phyloP scores from a whole-genome alignment of 2,329 filamentous ascomycete species.

The Ceratocystis harringtonii region DNA sequence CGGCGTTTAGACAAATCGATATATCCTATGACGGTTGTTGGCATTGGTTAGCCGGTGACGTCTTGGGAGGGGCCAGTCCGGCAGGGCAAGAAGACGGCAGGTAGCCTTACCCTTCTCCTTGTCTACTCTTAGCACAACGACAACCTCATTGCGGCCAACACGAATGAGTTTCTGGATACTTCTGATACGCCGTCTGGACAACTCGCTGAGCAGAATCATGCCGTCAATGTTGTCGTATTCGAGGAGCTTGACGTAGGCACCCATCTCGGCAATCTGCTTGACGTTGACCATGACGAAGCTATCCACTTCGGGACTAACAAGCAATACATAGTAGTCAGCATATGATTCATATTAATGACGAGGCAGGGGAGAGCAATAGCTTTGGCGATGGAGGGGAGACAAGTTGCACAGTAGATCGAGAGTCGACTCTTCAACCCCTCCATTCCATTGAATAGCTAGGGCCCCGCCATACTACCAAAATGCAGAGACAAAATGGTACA shows the following conservation, averaged over 20 bases:
- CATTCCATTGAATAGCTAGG: slow-evolving; percentile 22
- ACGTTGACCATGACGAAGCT: slow-evolving; percentile 99
- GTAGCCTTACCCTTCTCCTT: slow-evolving; percentile 71
- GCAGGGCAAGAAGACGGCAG: neutral
- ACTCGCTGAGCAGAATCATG: slow-evolving; percentile 97
- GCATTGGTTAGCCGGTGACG: neutral
- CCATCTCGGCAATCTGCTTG: slow-evolving; percentile 99
- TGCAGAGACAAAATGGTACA: slow-evolving; percentile 17
- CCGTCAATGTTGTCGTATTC: slow-evolving; percentile 99
- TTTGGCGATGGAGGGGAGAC: neutral
- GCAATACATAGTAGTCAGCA: slow-evolving; percentile 14
- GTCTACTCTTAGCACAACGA: slow-evolving; percentile 95
- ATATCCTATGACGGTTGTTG: slow-evolving; percentile 40
- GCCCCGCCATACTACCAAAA: neutral
- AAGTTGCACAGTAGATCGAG: no score
- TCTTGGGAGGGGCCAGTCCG: neutral
- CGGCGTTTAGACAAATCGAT: slow-evolving; percentile 98
- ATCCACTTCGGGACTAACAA: slow-evolving; percentile 65
- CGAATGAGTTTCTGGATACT: slow-evolving; percentile 98
- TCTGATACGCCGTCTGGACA: slow-evolving; percentile 94
- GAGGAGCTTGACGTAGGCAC: slow-evolving; percentile 96
- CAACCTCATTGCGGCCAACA: slow-evolving; percentile 94
- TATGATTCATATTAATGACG: neutral
- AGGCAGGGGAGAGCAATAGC: neutral
- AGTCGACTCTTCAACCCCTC: neutral